These are phyloP conservation scores for Oxytropis ochrocephala DNA, from an alignment of 306 rosid species.

Conservation along the genomic window DNA sequence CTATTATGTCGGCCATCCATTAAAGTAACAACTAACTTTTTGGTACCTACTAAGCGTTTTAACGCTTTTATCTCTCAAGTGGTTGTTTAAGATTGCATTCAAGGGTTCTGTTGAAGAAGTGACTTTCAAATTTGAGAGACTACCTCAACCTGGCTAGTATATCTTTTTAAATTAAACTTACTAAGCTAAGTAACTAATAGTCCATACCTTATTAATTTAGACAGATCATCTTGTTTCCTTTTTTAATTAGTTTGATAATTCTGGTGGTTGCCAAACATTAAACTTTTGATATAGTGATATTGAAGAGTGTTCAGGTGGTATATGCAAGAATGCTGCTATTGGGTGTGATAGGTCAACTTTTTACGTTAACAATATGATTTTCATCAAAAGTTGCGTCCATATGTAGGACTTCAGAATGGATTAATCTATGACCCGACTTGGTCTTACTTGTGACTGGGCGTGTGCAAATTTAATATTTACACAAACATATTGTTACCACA, in stretches of 20 bases:
- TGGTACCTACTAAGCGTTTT: too few species aligned
- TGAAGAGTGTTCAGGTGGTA: slow-evolving; percentile 24
- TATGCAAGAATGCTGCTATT: slow-evolving; percentile 10
- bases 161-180: slow-evolving; percentile 19
- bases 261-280: slow-evolving; percentile 11
- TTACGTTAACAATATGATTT: slow-evolving; percentile 4
- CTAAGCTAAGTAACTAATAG: slow-evolving; percentile 26
- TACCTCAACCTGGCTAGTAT: slow-evolving; percentile 34
- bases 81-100: slow-evolving; percentile 27
- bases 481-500: not conserved
- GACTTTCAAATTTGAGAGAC: slow-evolving; percentile 38
- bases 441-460: slow-evolving; percentile 19
- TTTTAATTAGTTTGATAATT: slow-evolving; percentile 23
- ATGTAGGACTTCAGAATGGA: not conserved
- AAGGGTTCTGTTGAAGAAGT: slow-evolving; percentile 20
- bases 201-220: slow-evolving; percentile 23
- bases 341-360: slow-evolving; percentile 19
- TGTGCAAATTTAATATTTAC: not conserved
- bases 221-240: slow-evolving; percentile 33
- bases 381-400: slow-evolving; percentile 6
- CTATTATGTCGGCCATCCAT: too few species aligned
- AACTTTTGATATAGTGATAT: slow-evolving; percentile 21
- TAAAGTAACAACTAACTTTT: too few species aligned
- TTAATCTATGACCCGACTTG: slow-evolving; percentile 2
- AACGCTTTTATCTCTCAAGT: not conserved